Evolutionary conservation across 2,329 filamentous ascomycete genomes (phyloP), one percentile per base, ranked within the genome.

Genomic region (Talaromyces sp.): DNA sequence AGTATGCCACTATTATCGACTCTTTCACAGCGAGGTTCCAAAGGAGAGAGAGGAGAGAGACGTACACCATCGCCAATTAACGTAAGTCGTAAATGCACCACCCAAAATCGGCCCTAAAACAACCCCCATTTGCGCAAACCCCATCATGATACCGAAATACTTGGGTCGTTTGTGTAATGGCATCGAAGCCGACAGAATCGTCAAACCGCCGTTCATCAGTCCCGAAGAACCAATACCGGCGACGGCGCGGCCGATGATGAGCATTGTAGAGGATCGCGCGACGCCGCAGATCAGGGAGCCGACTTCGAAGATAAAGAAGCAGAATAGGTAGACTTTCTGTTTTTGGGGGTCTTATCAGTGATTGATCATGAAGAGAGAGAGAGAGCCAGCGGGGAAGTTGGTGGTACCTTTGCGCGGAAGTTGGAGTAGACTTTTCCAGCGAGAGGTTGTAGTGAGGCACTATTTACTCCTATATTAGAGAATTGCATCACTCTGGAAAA

Each of bases 361-460:
- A 36, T 21, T 2, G 25, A 19, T 13, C 9, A 19, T 19, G 2
- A 46, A 33, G n/a, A 31, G n/a, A n/a, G n/a, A n/a, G n/a, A n/a
- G n/a, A n/a, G n/a, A n/a, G n/a, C n/a, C n/a, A n/a, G n/a, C n/a
- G n/a, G n/a, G n/a, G n/a, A n/a, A n/a, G n/a, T n/a, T n/a, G n/a
- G n/a, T n/a, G n/a, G n/a, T 64, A 66, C 66, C 63, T 77, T 77
- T 7, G 69, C 19, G 15, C 46, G 53, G 31, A 60, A 60, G 36
- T 60, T 56, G 53, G 58, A 56, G 33, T 60, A 60, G 17, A 60
- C 36, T 63, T 79, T 82, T 6, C 80, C 81, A 0, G 76, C 74
- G 33, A 81, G 70, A 2, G 79, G 79, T 53, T 81, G 79, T 1
- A 81, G 63, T 7, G 78, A 74, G n/a, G 57, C 57, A 41, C 57